phyloP scores from a whole-genome alignment of 441 rosid species.

The Capsella rubella region DNA sequence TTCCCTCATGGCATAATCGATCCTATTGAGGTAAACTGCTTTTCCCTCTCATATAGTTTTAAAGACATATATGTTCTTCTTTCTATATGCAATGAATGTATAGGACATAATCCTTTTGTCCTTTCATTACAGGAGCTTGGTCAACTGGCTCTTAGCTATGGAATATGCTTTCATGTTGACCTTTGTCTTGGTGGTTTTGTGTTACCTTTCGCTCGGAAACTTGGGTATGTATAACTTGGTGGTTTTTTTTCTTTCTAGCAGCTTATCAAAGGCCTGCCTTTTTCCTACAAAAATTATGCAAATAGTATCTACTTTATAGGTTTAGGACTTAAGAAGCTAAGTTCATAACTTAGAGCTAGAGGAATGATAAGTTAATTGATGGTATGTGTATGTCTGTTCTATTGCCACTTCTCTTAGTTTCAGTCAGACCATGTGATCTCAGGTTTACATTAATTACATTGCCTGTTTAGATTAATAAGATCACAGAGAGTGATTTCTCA shows the following conservation, averaged over 20 bases:
- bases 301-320: neutral
- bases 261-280: neutral
- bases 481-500: neutral
- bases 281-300: neutral
- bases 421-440: conserved; percentile 10
- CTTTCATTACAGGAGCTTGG: conserved; percentile 80
- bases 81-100: conserved; percentile 19
- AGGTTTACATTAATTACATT: neutral
- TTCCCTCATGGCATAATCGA: conserved; percentile 98
- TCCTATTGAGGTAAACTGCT: conserved; percentile 80
- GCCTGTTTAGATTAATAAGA: neutral
- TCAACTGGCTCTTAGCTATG: conserved; percentile 71
- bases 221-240: conserved; percentile 63
- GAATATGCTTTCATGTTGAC: conserved; percentile 95
- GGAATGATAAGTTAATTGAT: neutral
- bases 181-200: conserved; percentile 99
- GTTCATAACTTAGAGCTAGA: neutral
- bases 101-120: neutral
- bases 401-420: conserved; percentile 1
- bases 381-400: conserved; percentile 8
- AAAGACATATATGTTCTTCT: conserved; percentile 19
- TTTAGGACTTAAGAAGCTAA: conserved; percentile 9
- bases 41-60: neutral
- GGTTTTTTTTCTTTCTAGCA: too few species aligned
- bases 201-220: conserved; percentile 91